These are phyloP conservation scores for Croton laevigatus DNA, from an alignment of 441 rosid genomes.

Conservation along the genomic window DNA sequence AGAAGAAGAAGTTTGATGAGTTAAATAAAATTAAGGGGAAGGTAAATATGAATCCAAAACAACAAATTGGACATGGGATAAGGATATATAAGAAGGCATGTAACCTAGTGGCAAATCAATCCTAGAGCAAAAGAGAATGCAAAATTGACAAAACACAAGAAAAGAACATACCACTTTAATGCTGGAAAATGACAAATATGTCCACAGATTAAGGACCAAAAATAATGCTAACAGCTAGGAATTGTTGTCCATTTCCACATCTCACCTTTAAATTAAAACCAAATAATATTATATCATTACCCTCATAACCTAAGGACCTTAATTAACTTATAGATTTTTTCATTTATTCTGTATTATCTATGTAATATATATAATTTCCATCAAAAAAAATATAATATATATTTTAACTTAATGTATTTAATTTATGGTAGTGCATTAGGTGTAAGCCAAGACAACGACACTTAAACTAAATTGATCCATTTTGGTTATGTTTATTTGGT, in stretches of 20 bases:
- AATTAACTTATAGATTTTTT: too few species aligned
- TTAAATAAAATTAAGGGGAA: too few species aligned
- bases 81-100: neutral
- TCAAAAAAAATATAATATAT: too few species aligned
- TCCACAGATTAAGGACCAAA: slow-evolving; percentile 31
- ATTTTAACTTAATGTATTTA: too few species aligned
- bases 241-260: slow-evolving; percentile 32
- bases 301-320: neutral
- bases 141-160: slow-evolving; percentile 36
- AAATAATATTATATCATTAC: neutral
- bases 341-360: too few species aligned
- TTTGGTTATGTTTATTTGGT: too few species aligned
- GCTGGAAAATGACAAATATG: slow-evolving; percentile 34
- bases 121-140: neutral
- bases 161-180: slow-evolving; percentile 29
- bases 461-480: too few species aligned
- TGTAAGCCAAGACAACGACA: too few species aligned
- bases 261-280: slow-evolving; percentile 9
- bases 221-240: slow-evolving; percentile 27
- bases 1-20: too few species aligned
- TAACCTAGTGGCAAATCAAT: slow-evolving; percentile 1
- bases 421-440: too few species aligned
- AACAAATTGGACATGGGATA: slow-evolving; percentile 4
- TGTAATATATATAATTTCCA: too few species aligned
- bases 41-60: too few species aligned